Evolutionary conservation across 2,329 filamentous ascomycete genomes (phyloP), one percentile per base, ranked within the genome.

Genomic region (Venturia oleaginea): DNA sequence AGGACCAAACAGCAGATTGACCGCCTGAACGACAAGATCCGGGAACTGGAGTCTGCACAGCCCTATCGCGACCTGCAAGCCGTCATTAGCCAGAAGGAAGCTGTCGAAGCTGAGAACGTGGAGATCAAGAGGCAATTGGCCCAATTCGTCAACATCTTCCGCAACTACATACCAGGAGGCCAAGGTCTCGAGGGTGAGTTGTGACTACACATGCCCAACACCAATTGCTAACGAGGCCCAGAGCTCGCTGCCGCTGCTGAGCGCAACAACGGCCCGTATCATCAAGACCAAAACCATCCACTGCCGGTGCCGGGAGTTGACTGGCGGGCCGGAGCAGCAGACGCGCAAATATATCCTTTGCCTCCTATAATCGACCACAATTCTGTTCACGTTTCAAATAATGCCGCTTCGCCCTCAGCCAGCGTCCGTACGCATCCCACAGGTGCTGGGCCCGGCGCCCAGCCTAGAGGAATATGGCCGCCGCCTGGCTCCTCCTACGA

Each of bases 21-120:
- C 72, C 78, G 77, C 7, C 79, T 94, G 66, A 89, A 94, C 74
- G 81, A 81, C 66, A 82, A 84, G 67, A 92, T 95, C 67, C 81
- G 83, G 64, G 89, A 93, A 67, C 81, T 95, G 68, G 90, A 89
- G 65, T 87, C 83, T 65, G 88, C 91, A 76, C 86, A 92, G 74
- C 90, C 91, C 0, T 92, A 92, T 70, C 87, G 90, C 72, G 91
- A 96, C 72, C 83, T 96, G 24, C 90, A 95, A 75, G 80, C 84
- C 34, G 89, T 86, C 11, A 75, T 93, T 64, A 81, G 85, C 38
- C 86, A 91, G 75, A 92, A 91, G 78, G 89, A 93, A 72, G 83
- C 83, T 17, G 84, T 91, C 63, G 85, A 91, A 76, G 84, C 85
- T 38, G 91, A 96, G 76, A 93, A 94, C 77, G 84, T 85, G 66